Evolutionary conservation across 306 rosid genomes (phyloP), one percentile per base, ranked within the genome.

Genomic region (Sicyos baderoa): DNA sequence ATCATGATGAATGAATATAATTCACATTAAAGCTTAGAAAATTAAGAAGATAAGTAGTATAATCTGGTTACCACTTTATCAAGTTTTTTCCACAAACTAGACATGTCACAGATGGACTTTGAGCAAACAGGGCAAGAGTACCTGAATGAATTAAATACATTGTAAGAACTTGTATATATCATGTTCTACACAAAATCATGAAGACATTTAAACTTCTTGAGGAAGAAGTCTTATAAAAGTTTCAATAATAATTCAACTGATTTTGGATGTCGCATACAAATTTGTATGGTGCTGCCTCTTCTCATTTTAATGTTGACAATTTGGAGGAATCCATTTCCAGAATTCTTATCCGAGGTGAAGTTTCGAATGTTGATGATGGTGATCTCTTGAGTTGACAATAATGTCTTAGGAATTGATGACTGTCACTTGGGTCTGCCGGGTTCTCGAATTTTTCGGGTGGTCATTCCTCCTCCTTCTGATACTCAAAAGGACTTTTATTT

Each of bases 101-200:
- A 79, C 92, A 89, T 83, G 76, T 89, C 90, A 61, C 82, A 74
- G 21, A 82, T 74, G 76, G 96, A 89, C 82, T 89, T 89, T 40
- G 86, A 85, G 82, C 92, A 89, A 64, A 89, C 83, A 6, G 96
- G 96, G 74, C 96, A 89, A 9, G 88, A 72, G 74, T 76, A 86
- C 83, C 91, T 86, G 68, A 32, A 32, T 6, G 76, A 37, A 80
- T 44, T 64, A 23, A 60, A 73, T 53, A 68, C 51, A 65, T 22
- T 51, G 69, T 40, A 63, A 42, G 11, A 42, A 63, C 52, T 67
- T 25, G 5, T 14, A 56, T 23, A 13, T 13, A 23, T 47, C 45
- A 14, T 25, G 3, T 68, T 48, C 19, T 12, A 45, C 48, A 32
- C 7, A 61, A 61, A 68, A 14, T 22, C 10, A 49, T 1, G 16